phyloP scores from a whole-genome alignment of 371 early-diverging fungal species.

The Basidiobolus meristosporus region DNA sequence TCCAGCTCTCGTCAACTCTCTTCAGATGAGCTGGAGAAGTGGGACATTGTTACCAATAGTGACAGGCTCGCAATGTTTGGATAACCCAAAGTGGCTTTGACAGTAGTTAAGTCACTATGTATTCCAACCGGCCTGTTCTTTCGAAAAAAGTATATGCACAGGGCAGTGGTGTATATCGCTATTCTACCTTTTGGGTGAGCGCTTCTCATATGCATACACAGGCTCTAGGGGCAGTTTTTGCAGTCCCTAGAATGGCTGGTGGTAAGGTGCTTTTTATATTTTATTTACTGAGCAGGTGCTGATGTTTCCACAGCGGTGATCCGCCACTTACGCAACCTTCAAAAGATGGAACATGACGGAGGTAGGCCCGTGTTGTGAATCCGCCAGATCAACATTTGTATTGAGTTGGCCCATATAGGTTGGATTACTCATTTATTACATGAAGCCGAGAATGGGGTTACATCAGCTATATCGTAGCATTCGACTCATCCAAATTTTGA shows the following conservation, averaged over 20 bases:
- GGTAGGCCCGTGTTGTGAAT: no score
- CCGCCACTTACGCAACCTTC: conserved; percentile 70
- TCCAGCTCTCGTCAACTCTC: conserved; percentile 27
- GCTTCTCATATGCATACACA: no score
- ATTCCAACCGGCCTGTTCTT: conserved; percentile 63
- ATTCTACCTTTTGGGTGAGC: no score
- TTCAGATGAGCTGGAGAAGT: conserved; percentile 29
- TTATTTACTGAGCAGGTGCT: no score
- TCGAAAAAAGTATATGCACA: conserved; percentile 54
- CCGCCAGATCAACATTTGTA: no score
- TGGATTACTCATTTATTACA: conserved; percentile 73
- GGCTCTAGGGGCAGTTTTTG: conserved; percentile 4
- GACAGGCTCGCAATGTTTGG: conserved; percentile 34
- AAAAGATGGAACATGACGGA: conserved; percentile 63
- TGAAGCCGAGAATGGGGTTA: conserved; percentile 84
- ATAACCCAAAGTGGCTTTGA: conserved; percentile 46
- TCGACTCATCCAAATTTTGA: no score
- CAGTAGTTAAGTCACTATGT: conserved; percentile 42
- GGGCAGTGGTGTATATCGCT: conserved; percentile 72
- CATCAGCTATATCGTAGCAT: no score
- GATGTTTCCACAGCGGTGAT: conserved; percentile 66
- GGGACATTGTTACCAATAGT: conserved; percentile 33
- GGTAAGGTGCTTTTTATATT: no score
- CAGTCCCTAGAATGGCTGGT: conserved; percentile 85
- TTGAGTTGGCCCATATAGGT: no score